Conservation (phyloP, 345 rosid species). For the Cardiospermum halicacabum region DNA sequence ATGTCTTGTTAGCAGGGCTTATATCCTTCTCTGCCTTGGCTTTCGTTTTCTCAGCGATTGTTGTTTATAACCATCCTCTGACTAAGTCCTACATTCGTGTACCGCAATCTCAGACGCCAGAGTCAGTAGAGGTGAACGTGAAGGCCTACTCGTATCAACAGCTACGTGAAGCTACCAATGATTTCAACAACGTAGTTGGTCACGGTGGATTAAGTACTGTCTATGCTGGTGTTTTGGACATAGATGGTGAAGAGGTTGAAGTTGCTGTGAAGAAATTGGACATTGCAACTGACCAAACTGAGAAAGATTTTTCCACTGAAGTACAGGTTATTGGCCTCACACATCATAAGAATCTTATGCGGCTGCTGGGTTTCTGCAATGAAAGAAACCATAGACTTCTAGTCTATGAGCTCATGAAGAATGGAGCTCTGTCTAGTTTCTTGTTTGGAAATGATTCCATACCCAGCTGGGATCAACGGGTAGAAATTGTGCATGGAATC, state of each 20-base stretch:
- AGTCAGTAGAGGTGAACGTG: conserved; percentile 28
- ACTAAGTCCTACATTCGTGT: conserved; percentile 3
- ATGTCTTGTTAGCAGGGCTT: conserved; percentile 15
- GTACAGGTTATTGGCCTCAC: conserved; percentile 37
- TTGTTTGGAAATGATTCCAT: conserved; percentile 29
- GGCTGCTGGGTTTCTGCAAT: conserved; percentile 37
- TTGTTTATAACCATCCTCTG: conserved; percentile 25
- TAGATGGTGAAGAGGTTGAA: conserved; percentile 20
- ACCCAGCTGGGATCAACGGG: conserved; percentile 40
- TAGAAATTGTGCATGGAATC: conserved; percentile 21
- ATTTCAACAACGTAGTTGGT: conserved; percentile 37
- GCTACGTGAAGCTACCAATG: conserved; percentile 28
- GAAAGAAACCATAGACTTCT: conserved; percentile 29
- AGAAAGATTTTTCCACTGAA: conserved; percentile 41
- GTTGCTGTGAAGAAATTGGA: conserved; percentile 45
- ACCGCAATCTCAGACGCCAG: conserved; percentile 10
- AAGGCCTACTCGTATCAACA: conserved; percentile 35
- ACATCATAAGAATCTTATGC: conserved; percentile 47
- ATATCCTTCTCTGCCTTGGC: conserved; percentile 16
- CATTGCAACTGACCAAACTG: conserved; percentile 25
- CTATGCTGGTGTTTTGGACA: conserved; percentile 24
- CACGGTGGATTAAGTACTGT: conserved; percentile 42
- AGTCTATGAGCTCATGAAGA: conserved; percentile 41
- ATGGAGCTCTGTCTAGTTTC: conserved; percentile 29
- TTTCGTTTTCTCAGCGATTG: conserved; percentile 15